Evolutionary conservation across 352 stramenopile genomes (phyloP).

Genomic region (Phytophthora boehmeriae): DNA sequence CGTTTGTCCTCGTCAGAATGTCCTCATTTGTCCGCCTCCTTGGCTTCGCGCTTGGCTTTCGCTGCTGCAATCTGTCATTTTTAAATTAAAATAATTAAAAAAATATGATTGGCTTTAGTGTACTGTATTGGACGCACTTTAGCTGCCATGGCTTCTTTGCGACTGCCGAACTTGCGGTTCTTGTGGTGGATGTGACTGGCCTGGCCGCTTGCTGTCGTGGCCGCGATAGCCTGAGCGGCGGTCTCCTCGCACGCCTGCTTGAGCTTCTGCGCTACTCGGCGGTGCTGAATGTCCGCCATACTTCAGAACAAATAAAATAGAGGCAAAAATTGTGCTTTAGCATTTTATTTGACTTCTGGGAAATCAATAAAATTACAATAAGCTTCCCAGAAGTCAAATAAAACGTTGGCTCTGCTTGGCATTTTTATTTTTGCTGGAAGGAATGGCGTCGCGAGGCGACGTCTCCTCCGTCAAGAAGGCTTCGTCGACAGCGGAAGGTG

Average conservation of each 20-base stretch:
- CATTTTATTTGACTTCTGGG: background rate
- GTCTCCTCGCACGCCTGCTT: conserved; percentile 87
- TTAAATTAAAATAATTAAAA: conserved; percentile 4
- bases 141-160: conserved; percentile 82
- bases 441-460: conserved; percentile 20
- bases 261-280: conserved; percentile 69
- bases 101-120: background rate
- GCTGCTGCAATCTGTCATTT: conserved; percentile 68
- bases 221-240: conserved; percentile 75
- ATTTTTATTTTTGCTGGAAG: conserved; percentile 16
- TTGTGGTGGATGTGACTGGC: conserved; percentile 83
- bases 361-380: background rate
- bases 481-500: conserved; percentile 31
- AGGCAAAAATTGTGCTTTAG: too few species aligned
- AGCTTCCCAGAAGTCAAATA: conserved; percentile 6
- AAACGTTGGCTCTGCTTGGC: conserved; percentile 18
- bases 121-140: conserved; percentile 43
- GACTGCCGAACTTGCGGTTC: conserved; percentile 82
- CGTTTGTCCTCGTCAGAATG: background rate
- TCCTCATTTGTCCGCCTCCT: conserved; percentile 28
- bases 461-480: conserved; percentile 39
- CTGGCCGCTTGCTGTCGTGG: conserved; percentile 71
- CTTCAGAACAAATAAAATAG: conserved; percentile 4
- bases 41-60: conserved; percentile 75
- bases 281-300: conserved; percentile 72